A percentile compares a stretch with the other conserved stretches of the same genome.
These are phyloP conservation scores for Ampelomyces quisqualis DNA, from an alignment of 2,329 filamentous ascomycete species.

Conservation along the genomic window DNA sequence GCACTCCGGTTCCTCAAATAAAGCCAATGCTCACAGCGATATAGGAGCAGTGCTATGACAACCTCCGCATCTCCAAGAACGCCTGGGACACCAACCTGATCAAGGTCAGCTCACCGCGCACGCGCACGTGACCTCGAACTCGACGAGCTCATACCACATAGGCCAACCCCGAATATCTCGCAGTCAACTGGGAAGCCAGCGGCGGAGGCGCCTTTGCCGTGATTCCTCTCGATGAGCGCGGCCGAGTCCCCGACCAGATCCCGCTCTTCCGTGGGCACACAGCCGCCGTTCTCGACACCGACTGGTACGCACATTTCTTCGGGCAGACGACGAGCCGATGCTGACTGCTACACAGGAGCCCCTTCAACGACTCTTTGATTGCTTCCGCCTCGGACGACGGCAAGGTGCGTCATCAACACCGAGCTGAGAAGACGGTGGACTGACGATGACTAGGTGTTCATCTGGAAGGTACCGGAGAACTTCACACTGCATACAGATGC, in stretches of 20 bases:
- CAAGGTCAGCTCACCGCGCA: slow-evolving; percentile 65
- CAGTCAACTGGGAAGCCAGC: slow-evolving; percentile 97
- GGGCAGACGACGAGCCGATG: background rate
- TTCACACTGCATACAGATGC: slow-evolving; percentile 82
- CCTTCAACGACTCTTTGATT: slow-evolving; percentile 91
- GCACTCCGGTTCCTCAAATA: background rate
- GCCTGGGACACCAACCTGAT: slow-evolving; percentile 98
- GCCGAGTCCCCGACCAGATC: slow-evolving; percentile 87
- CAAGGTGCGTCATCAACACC: slow-evolving; percentile 57
- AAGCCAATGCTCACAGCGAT: slow-evolving; percentile 12
- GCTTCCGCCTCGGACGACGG: slow-evolving; percentile 95
- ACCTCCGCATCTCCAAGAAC: slow-evolving; percentile 94
- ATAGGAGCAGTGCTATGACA: slow-evolving; percentile 95
- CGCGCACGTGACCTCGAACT: slow-evolving; percentile 33
- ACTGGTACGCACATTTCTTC: slow-evolving; percentile 64
- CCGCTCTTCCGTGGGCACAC: slow-evolving; percentile 96
- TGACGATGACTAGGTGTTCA: slow-evolving; percentile 63
- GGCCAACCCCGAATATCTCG: slow-evolving; percentile 93
- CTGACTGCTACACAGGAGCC: slow-evolving; percentile 64
- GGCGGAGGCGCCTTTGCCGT: slow-evolving; percentile 97
- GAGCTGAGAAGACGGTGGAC: background rate
- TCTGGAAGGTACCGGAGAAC: slow-evolving; percentile 89
- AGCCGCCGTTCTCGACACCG: slow-evolving; percentile 91
- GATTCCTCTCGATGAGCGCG: slow-evolving; percentile 84
- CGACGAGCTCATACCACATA: slow-evolving; percentile 46